Base-by-base conservation (phyloP, 345 rosid species). In the Melaleuca quinquenervia region DNA sequence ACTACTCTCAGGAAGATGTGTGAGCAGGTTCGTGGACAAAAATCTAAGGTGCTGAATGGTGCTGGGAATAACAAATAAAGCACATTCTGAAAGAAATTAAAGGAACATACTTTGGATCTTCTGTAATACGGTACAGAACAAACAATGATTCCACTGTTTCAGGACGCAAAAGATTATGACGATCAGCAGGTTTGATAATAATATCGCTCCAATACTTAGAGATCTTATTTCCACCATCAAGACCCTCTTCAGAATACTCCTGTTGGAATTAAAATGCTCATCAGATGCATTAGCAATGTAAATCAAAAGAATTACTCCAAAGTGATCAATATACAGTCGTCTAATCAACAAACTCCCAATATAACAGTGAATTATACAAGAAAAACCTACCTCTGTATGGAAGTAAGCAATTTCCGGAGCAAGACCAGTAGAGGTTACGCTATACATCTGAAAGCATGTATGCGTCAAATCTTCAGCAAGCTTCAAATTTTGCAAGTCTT, bases 371-470 rank as follows among this genome's bases (percentile, higher is more conserved):
- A 83, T 44, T 82, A 78, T 12, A 54, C 5, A 2, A 58, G 86
- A 60, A 78, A 48, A 82, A 89, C 93, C 83, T 85, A 94, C 99
- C 95, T 93, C 51, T 49, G 99, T 94, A 86, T 96, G 99, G 88
- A 97, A 97, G 91, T 96, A 97, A 82, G 96, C 98, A 89, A 95
- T 97, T 91, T 97, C 99, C 22, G 99, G 98, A 88, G 99, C 96
- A 87, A 97, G 98, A 56, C 99, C 98, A 48, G 99, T 96, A 85
- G 98, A 93, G 89, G 99, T 97, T 74, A 94, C 98, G 82, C 94
- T 90, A 90, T 97, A 97, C 97, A 95, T 96, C 93, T 97, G 95
- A 92, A 94, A 94, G 91, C 99, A 97, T 84, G 99, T 95, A 85
- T 95, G 93, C 29, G 94, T 95, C 84, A 97, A 90, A 82, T 96